These are phyloP conservation scores for Solioccasus polychromus DNA, from an alignment of 768 basidiomycete genomes.

Conservation along the genomic window DNA sequence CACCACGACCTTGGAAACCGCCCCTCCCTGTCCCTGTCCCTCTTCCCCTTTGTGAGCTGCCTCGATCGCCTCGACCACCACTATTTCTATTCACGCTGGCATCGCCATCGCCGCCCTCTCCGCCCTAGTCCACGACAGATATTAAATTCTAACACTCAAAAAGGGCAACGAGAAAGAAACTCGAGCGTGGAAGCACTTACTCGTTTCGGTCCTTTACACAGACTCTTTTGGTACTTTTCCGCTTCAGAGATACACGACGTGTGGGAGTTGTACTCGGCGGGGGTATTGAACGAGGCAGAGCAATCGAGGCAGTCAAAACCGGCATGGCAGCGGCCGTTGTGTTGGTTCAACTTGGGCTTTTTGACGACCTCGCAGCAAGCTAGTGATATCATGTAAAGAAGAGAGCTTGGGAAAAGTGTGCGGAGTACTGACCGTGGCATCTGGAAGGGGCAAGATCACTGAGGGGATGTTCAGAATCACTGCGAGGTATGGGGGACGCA, in stretches of 20 bases:
- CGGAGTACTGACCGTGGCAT: constrained; percentile 57
- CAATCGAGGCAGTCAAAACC: constrained; percentile 88
- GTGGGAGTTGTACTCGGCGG: constrained; percentile 76
- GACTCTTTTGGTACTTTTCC: constrained; percentile 86
- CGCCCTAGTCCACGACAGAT: constrained; percentile 5
- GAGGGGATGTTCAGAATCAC: neutral
- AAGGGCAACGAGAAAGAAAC: neutral
- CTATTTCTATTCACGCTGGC: constrained; percentile 16
- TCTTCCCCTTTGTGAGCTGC: constrained; percentile 20
- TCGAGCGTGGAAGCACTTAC: constrained; percentile 12
- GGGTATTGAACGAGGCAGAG: constrained; percentile 74
- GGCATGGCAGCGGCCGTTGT: constrained; percentile 54
- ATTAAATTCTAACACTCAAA: neutral
- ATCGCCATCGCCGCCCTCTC: neutral
- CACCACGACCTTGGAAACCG: constrained; percentile 23
- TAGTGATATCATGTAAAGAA: constrained; percentile 23
- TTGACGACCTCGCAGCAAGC: constrained; percentile 86
- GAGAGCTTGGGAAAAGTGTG: neutral
- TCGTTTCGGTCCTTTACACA: constrained; percentile 78
- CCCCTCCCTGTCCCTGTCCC: constrained; percentile 37
- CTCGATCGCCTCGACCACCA: constrained; percentile 4
- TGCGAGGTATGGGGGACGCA: constrained; percentile 34
- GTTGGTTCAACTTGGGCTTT: constrained; percentile 90
- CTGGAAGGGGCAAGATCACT: constrained; percentile 42
- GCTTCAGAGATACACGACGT: constrained; percentile 87